A percentile compares a stretch with the other conserved stretches of the same genome.
Evolutionary conservation across 2,329 filamentous ascomycete species (phyloP).

Genomic region (Coleophoma cylindrospora): DNA sequence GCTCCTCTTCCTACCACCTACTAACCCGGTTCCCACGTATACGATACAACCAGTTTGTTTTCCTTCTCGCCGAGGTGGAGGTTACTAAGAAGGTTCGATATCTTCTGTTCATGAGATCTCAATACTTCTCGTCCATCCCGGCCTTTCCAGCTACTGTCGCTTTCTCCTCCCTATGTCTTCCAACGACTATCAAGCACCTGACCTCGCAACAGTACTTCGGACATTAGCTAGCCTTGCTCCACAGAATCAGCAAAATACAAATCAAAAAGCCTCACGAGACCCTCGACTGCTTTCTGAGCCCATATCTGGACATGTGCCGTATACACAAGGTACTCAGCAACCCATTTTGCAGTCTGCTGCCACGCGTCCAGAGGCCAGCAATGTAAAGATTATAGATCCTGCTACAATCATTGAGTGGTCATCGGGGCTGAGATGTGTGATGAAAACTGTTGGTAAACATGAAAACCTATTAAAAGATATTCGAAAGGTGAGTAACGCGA

Average conservation of each 20-base stretch:
- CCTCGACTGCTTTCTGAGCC: background rate
- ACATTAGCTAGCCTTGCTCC: slow-evolving; percentile 23
- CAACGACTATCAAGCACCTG: slow-evolving; percentile 17
- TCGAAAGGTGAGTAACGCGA: slow-evolving; percentile 21
- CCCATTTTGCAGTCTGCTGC: slow-evolving; percentile 13
- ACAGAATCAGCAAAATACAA: slow-evolving; percentile 10
- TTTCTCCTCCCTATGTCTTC: slow-evolving; percentile 13
- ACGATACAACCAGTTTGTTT: too few species aligned
- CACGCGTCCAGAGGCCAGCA: background rate
- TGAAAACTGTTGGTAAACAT: slow-evolving; percentile 39
- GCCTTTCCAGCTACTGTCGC: too few species aligned
- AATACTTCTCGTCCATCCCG: background rate
- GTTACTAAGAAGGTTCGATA: background rate
- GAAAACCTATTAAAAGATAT: slow-evolving; percentile 38
- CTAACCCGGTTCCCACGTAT: too few species aligned
- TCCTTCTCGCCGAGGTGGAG: too few species aligned
- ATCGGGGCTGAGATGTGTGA: slow-evolving; percentile 43
- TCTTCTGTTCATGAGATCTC: background rate
- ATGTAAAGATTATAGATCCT: slow-evolving; percentile 29
- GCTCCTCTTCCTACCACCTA: background rate
- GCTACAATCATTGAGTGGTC: slow-evolving; percentile 46
- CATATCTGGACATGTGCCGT: background rate
- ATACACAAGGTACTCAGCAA: slow-evolving; percentile 6
- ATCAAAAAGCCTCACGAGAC: background rate
- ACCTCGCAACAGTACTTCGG: slow-evolving; percentile 26